Evolutionary conservation across 2,329 filamentous ascomycete genomes (phyloP), one percentile per base, ranked within the genome.

Genomic region (Cercospora canescens): DNA sequence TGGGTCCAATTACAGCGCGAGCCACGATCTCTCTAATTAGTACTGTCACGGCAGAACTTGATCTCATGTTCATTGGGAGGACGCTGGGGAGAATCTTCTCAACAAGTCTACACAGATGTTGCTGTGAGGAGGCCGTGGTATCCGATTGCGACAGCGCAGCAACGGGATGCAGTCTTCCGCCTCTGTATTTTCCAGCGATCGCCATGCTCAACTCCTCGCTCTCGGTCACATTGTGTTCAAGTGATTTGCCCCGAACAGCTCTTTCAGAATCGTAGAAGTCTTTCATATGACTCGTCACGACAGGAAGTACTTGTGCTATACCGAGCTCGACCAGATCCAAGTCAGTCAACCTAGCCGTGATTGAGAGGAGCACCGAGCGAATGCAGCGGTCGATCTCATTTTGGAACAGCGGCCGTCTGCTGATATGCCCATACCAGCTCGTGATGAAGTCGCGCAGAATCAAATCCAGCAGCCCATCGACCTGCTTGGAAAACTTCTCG

Each of bases 171-270:
- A 99, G 83, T 69, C 91, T 92, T 28, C 94, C 94, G 77, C 96
- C 91, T 62, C 87, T 90, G 79, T 95, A 99, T 79, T 96, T 97
- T 45, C 88, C 90, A n/a, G 95, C 95, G 78, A 99, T 96, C 1
- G 95, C 95, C 71, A 96, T 84, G 78, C 98, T 94, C 73, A 99
- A 83, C 84, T 99, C 95, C 76, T 97, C 94, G 0, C 94, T 96
- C 80, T 99, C 95, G 2, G 96, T 98, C 63, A 99, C 89, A 70
- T 90, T 93, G 60, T 92, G 88, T 72, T 93, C 95, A 64, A 98
- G 83, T 78, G 96, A 92, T 76, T 89, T 91, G 12, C 96, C 96
- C 62, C 94, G 87, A 11, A 99, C 92, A 8, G 88, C 86, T 64
- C 91, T 87, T 81, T 99, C 95, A 0, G 95, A 95, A 70, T 95